phyloP scores from a whole-genome alignment of 2,329 filamentous ascomycete species.

The Huntiella savannae region DNA sequence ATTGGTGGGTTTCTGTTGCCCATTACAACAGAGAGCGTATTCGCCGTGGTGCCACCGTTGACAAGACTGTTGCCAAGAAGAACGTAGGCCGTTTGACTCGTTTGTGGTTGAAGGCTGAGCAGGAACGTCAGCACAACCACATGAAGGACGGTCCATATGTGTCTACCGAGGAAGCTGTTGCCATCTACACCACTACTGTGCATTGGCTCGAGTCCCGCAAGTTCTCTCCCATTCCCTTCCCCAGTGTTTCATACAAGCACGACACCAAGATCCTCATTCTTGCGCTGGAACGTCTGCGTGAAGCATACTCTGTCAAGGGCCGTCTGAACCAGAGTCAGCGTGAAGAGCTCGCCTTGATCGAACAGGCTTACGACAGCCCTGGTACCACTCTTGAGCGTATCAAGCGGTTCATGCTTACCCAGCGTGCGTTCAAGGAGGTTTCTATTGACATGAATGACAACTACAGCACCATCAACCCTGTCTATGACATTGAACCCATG shows the following conservation, averaged over 20 bases:
- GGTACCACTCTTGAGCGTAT: slow-evolving; percentile 90
- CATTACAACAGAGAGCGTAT: slow-evolving; percentile 98
- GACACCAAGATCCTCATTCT: slow-evolving; percentile 97
- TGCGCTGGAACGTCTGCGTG: slow-evolving; percentile 75
- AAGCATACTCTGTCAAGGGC: slow-evolving; percentile 95
- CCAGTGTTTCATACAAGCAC: slow-evolving; percentile 97
- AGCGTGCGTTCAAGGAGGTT: slow-evolving; percentile 96
- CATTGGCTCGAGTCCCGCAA: slow-evolving; percentile 98
- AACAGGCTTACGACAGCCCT: slow-evolving; percentile 95
- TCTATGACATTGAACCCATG: slow-evolving; percentile 96
- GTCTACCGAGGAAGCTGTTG: slow-evolving; percentile 93
- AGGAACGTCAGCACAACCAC: slow-evolving; percentile 97
- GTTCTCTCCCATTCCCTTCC: slow-evolving; percentile 96
- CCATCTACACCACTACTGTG: slow-evolving; percentile 95
- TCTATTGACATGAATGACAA: slow-evolving; percentile 99
- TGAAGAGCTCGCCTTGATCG: slow-evolving; percentile 88
- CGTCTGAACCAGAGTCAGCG: slow-evolving; percentile 92
- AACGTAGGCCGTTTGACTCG: slow-evolving; percentile 87
- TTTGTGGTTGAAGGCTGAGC: slow-evolving; percentile 93
- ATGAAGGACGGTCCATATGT: slow-evolving; percentile 98
- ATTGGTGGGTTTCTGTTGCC: slow-evolving; percentile 99
- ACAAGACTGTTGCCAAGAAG: slow-evolving; percentile 99
- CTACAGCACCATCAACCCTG: slow-evolving; percentile 96
- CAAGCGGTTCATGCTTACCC: slow-evolving; percentile 91
- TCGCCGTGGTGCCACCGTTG: slow-evolving; percentile 83